Conservation (phyloP, 2,329 filamentous ascomycete species). For the Cercospora zeae-maydis region DNA sequence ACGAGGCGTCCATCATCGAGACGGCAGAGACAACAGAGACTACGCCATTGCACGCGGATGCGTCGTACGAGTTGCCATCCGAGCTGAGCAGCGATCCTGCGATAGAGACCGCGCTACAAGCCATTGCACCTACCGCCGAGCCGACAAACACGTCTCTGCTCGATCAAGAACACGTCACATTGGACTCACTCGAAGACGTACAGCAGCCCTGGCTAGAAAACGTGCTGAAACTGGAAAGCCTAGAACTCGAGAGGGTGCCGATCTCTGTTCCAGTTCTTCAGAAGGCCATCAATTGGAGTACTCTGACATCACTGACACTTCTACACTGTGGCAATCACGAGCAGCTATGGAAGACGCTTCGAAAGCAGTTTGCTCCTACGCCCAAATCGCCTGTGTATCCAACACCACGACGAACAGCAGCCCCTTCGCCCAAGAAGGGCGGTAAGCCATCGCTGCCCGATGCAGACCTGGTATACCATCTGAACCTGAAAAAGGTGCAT, state of each 20-base stretch:
- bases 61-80: neutral
- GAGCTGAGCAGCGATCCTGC: constrained; percentile 3
- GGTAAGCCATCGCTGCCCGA: constrained; percentile 17
- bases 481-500: constrained; percentile 70
- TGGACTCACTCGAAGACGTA: constrained; percentile 21
- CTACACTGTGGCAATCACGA: constrained; percentile 71
- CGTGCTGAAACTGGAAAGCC: constrained; percentile 63
- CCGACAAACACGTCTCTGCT: neutral
- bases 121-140: neutral
- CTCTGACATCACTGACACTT: constrained; percentile 67
- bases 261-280: constrained; percentile 69
- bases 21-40: neutral
- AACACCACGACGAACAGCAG: constrained; percentile 31
- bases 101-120: constrained; percentile 3
- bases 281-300: constrained; percentile 70
- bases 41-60: neutral
- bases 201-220: constrained; percentile 48
- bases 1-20: neutral
- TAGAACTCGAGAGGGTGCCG: constrained; percentile 72
- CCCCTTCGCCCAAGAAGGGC: constrained; percentile 33
- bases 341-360: constrained; percentile 69
- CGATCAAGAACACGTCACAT: constrained; percentile 1
- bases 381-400: constrained; percentile 39
- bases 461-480: constrained; percentile 49
- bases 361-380: constrained; percentile 49